Percentiles rank a stretch among this genome's conserved stretches.
phyloP scores from a whole-genome alignment of 2,329 filamentous ascomycete species.

The Xylariaceae sp. region DNA sequence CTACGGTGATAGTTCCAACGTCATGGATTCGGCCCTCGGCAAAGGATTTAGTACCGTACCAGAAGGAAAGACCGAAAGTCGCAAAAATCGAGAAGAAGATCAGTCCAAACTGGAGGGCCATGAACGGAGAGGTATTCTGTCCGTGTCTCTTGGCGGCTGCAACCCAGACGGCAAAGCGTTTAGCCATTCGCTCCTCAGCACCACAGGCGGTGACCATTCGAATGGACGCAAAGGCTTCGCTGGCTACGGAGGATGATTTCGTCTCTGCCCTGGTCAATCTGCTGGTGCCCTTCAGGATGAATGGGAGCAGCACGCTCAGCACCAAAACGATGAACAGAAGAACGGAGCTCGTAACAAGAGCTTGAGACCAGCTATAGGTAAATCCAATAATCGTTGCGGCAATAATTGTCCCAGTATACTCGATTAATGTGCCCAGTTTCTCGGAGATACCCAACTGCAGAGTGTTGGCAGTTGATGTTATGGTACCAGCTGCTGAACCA shows the following conservation, averaged over 20 bases:
- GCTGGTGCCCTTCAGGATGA: constrained; percentile 59
- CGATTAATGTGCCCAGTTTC: constrained; percentile 64
- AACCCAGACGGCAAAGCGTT: constrained; percentile 61
- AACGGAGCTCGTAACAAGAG: constrained; percentile 62
- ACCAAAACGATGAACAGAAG: constrained; percentile 61
- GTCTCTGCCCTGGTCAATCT: constrained; percentile 58
- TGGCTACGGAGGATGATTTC: constrained; percentile 64
- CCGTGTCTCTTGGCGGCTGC: constrained; percentile 59
- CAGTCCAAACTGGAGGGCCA: constrained; percentile 59
- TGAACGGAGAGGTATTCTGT: constrained; percentile 54
- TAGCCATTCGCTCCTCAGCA: constrained; percentile 60
- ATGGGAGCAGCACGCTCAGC: constrained; percentile 56
- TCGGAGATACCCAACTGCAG: constrained; percentile 70
- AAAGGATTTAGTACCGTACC: constrained; percentile 63
- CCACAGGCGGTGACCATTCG: constrained; percentile 68
- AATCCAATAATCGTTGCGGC: constrained; percentile 62
- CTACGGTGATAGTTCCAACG: constrained; percentile 61
- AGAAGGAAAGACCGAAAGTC: constrained; percentile 65
- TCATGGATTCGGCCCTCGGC: constrained; percentile 53
- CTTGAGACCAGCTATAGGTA: constrained; percentile 62
- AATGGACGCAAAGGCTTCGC: constrained; percentile 64
- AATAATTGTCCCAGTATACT: constrained; percentile 59
- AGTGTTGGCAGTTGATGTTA: constrained; percentile 67
- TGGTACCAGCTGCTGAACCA: constrained; percentile 66
- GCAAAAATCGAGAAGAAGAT: constrained; percentile 61